Conservation (phyloP, 805 yeast genomes). For the Zygosaccharomyces lentus region DNA sequence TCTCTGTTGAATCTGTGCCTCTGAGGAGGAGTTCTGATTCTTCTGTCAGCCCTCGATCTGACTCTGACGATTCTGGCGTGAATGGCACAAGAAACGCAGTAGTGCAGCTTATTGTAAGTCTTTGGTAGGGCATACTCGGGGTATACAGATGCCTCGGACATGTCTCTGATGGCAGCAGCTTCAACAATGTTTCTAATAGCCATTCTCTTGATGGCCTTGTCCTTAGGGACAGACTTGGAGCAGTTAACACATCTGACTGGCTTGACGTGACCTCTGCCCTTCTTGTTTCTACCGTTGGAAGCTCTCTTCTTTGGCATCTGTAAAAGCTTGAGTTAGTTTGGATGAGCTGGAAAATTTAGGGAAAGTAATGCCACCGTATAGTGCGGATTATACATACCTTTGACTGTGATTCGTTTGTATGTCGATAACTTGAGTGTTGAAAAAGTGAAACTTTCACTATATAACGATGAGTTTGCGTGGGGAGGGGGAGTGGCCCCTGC, state of each 20-base stretch:
- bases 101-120: slow-evolving; percentile 99
- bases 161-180: slow-evolving; percentile 99
- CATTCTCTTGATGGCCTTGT: slow-evolving; percentile 99
- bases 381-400: slow-evolving; percentile 3
- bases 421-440: neutral
- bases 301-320: slow-evolving; percentile 99
- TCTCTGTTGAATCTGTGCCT: slow-evolving; percentile 98
- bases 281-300: slow-evolving; percentile 99
- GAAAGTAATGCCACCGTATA: neutral
- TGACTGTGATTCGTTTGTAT: slow-evolving; percentile 6
- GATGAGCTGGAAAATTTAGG: neutral
- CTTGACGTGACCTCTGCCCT: slow-evolving; percentile 99
- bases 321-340: slow-evolving; percentile 1
- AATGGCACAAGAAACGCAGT: slow-evolving; percentile 99
- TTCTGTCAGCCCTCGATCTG: slow-evolving; percentile 98
- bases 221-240: slow-evolving; percentile 99
- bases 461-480: slow-evolving; percentile 4
- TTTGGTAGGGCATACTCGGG: slow-evolving; percentile 99
- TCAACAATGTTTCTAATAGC: slow-evolving; percentile 99
- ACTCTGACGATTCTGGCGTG: slow-evolving; percentile 99
- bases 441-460: slow-evolving; percentile 5
- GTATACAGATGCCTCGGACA: slow-evolving; percentile 99
- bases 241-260: slow-evolving; percentile 99
- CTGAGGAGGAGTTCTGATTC: slow-evolving; percentile 97
- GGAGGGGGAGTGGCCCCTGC: neutral